Base-by-base conservation (phyloP, 2,329 filamentous ascomycete genomes). In the Sclerotinia trifoliorum region DNA sequence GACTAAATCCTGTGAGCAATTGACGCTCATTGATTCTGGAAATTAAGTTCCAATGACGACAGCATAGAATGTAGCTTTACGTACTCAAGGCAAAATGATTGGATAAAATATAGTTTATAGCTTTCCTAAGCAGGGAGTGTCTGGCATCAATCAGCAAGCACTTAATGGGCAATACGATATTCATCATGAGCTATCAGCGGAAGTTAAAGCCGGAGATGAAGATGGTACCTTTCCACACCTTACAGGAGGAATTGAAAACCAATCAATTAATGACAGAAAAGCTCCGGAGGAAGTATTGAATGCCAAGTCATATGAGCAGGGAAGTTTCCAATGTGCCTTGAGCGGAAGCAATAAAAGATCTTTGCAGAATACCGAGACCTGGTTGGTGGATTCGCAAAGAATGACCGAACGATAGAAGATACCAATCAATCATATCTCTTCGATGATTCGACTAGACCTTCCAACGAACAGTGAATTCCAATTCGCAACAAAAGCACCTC, bases 1-100 rank as follows among this genome's bases (percentile, higher is more conserved):
- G 71, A 72, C 15, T 75, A 76, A 42, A 52, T 76, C 39, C 70
- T 78, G 71, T 78, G 56, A 67, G 32, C 48, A 51, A 24, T 24
- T 32, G 24, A 26, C 10, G 19, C 15, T n/a, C 58, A 49, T n/a
- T 29, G 24, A 32, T 35, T 49, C 44, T 48, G 29, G 26, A 49
- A 48, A 49, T 35, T 24, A 48, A 44, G 58, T n/a, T 61, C 17
- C 13, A 19, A 35, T 10, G 44, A n/a, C 17, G 2, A 24, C 58
- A 17, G 21, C 5, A 32, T 17, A 24, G 17, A 61, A 11, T n/a
- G 48, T 61, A 61, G 35, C 35, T 61, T 61, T 61, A 32, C 46
- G 32, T 35, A 7, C 19, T 21, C 44, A n/a, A 1, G 19, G 11
- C 26, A n/a, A 49, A 55, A 5, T 13, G 19, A 35, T 35, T 35